phyloP scores from a whole-genome alignment of 495 filamentous ascomycete genomes.

The Lichenothelia convexa region DNA sequence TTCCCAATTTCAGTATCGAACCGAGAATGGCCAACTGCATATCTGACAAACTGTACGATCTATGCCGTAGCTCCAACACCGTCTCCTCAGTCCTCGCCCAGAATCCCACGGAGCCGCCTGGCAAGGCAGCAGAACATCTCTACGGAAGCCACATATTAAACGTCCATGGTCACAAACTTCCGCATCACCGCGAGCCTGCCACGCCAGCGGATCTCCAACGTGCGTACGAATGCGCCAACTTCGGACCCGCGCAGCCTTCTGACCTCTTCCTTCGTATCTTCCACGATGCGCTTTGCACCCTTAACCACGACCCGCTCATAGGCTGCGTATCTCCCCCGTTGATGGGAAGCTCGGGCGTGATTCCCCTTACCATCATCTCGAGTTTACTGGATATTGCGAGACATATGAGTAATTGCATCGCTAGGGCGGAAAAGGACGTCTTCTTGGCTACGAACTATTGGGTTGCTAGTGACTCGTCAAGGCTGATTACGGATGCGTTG shows the following conservation, averaged over 20 bases:
- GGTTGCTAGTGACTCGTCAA: constrained; percentile 47
- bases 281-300: constrained; percentile 41
- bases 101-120: constrained; percentile 32
- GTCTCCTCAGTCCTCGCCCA: constrained; percentile 37
- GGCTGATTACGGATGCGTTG: constrained; percentile 47
- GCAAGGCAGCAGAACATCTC: constrained; percentile 34
- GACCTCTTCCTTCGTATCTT: constrained; percentile 51
- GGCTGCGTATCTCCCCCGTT: constrained; percentile 49
- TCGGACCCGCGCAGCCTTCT: constrained; percentile 43
- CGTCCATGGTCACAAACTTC: constrained; percentile 7
- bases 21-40: constrained; percentile 6
- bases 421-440: constrained; percentile 50
- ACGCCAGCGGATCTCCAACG: constrained; percentile 28
- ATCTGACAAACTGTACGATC: constrained; percentile 29
- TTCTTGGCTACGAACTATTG: constrained; percentile 61
- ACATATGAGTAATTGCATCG: constrained; percentile 58
- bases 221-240: constrained; percentile 44
- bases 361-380: constrained; percentile 52
- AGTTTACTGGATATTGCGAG: constrained; percentile 50
- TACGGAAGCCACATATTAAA: constrained; percentile 20
- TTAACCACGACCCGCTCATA: constrained; percentile 34
- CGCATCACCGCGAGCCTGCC: constrained; percentile 10
- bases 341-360: constrained; percentile 47
- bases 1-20: no score
- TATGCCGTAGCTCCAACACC: constrained; percentile 32